Base-by-base conservation (phyloP, 176 grass and related monocot genomes). In the Zizania latifolia region DNA sequence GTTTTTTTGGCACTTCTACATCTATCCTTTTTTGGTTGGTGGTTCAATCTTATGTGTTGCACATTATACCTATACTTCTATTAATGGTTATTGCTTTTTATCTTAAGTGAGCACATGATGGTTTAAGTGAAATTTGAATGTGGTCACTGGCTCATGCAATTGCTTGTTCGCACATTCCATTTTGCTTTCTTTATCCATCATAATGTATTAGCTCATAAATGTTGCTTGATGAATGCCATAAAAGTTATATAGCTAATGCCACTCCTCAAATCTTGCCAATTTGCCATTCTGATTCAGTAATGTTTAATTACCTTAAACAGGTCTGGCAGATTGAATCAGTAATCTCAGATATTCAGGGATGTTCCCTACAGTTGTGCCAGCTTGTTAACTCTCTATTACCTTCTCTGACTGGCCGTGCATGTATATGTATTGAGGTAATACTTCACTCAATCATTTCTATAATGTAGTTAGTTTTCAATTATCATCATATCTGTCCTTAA, bases 381-480 rank as follows among this genome's bases (percentile, higher is more conserved):
- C 78, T 85, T 74, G 65, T 83, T 76, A 83, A 67, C 72, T 85
- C 85, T 83, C 39, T 94, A n/a, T 65, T 90, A 69, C 79, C 82
- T 65, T 77, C 80, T 64, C 38, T 83, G 54, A 79, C 76, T 48
- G 79, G 39, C n/a, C 37, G 61, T 76, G 82, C 85, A 68, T 88
- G 65, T 73, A 82, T 56, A 23, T 94, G 74, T 77, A 88, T 94
- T 64, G 87, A 99, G 96, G 96, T 99, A 99, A 81, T 79, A 33
- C 17, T 57, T 62, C 35, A 67, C 28, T 83, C 6, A 8, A 57
- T 56, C 43, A 17, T 65, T 57, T 66, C 65, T 66, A 32, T 58
- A 77, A 5, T 79, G 72, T 40, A 33, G 29, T 41, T 70, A 10
- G 14, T 51, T 75, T 62, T 78, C 29, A 23, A 21, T 70, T 70